phyloP scores from a whole-genome alignment of 2,329 filamentous ascomycete genomes.

The Aspergillus oerlinghausenensis region DNA sequence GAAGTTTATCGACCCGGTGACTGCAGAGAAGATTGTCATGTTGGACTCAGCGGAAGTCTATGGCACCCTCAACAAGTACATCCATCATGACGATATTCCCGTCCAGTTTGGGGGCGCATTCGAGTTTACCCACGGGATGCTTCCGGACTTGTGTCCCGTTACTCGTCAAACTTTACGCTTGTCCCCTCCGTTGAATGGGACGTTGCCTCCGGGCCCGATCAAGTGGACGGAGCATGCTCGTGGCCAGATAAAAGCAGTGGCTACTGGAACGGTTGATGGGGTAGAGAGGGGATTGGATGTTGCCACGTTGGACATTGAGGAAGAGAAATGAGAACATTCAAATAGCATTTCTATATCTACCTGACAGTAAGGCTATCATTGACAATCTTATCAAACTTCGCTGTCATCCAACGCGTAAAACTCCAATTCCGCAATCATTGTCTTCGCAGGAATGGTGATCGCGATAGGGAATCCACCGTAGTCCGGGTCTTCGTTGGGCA shows the following conservation, averaged over 20 bases:
- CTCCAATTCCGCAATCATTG: slow-evolving; percentile 35
- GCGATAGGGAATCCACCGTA: slow-evolving; percentile 55
- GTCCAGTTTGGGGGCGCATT: slow-evolving; percentile 16
- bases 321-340: neutral
- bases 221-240: slow-evolving; percentile 15
- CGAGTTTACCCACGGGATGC: slow-evolving; percentile 17
- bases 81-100: slow-evolving; percentile 19
- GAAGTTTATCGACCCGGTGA: slow-evolving; percentile 20
- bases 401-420: slow-evolving; percentile 1
- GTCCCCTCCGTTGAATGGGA: neutral
- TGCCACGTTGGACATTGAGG: slow-evolving; percentile 1
- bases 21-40: slow-evolving; percentile 21
- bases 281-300: slow-evolving; percentile 5
- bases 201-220: slow-evolving; percentile 15
- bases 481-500: slow-evolving; percentile 54
- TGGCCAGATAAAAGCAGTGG: slow-evolving; percentile 11
- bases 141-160: slow-evolving; percentile 12
- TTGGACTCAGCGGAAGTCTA: slow-evolving; percentile 13
- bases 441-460: slow-evolving; percentile 50
- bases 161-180: slow-evolving; percentile 8
- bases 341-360: neutral
- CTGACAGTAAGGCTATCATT: too few species aligned
- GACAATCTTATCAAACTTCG: too few species aligned
- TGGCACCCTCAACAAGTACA: slow-evolving; percentile 9
- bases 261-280: slow-evolving; percentile 15